Percentiles rank a stretch among this genome's conserved stretches.
Evolutionary conservation across 345 rosid genomes (phyloP).

Genomic region (Moringa oleifera): DNA sequence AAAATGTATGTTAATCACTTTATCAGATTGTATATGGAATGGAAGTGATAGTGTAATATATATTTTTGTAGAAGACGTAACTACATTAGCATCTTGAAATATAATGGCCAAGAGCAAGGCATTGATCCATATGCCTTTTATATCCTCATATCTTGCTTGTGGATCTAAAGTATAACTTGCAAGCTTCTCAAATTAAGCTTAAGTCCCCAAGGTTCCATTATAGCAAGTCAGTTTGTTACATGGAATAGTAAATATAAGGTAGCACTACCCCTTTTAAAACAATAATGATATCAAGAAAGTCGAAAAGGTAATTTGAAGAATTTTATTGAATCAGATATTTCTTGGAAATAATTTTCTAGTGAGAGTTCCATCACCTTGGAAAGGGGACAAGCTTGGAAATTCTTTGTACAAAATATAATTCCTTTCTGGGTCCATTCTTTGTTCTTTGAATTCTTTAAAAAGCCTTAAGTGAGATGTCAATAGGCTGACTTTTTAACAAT

Average conservation of each 20-base stretch:
- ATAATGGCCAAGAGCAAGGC: conserved; percentile 70
- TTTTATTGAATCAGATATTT: too few species aligned
- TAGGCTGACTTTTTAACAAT: too few species aligned
- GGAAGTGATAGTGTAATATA: conserved; percentile 63
- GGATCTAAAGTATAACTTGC: conserved; percentile 39
- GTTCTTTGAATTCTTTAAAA: too few species aligned
- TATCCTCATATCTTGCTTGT: conserved; percentile 56
- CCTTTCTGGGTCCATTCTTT: too few species aligned
- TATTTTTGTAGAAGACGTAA: conserved; percentile 55
- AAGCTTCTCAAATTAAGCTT: conserved; percentile 71
- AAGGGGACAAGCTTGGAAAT: too few species aligned
- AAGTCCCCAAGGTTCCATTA: conserved; percentile 80
- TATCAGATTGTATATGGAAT: conserved; percentile 67
- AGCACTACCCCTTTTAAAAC: conserved; percentile 48
- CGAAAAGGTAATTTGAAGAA: too few species aligned
- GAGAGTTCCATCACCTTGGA: too few species aligned
- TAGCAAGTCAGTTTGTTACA: conserved; percentile 36
- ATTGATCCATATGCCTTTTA: conserved; percentile 72
- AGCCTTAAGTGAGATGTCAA: too few species aligned
- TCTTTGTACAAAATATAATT: too few species aligned
- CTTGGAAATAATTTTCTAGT: too few species aligned
- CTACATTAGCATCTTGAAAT: conserved; percentile 63
- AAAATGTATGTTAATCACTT: conserved; percentile 64
- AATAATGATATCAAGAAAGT: conserved; percentile 59
- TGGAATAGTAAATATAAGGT: conserved; percentile 63